Percentiles rank a stretch among this genome's conserved stretches.
These are phyloP conservation scores for Picea sitchensis DNA, from an alignment of 75 land plant genomes.

Conservation along the genomic window DNA sequence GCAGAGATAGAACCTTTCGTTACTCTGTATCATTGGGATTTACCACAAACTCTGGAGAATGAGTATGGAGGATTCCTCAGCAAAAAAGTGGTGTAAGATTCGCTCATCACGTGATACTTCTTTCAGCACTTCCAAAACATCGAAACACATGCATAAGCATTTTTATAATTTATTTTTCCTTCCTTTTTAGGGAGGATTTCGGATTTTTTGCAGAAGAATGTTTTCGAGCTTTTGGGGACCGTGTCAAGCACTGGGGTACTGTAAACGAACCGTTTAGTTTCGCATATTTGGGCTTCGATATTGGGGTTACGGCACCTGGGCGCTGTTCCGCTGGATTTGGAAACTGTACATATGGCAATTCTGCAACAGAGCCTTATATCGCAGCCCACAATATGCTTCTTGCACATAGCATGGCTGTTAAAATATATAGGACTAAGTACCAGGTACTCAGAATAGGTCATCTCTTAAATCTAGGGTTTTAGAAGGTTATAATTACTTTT, in stretches of 20 bases:
- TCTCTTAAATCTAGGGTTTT: too few species aligned
- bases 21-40: too few species aligned
- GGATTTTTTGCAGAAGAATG: slow-evolving; percentile 17
- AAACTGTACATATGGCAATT: slow-evolving; percentile 25
- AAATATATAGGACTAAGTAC: slow-evolving; percentile 19
- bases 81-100: too few species aligned
- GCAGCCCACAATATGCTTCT: slow-evolving; percentile 34
- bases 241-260: slow-evolving; percentile 35
- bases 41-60: too few species aligned
- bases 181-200: slow-evolving; percentile 13
- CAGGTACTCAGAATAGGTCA: not conserved
- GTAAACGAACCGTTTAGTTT: slow-evolving; percentile 24
- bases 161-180: too few species aligned
- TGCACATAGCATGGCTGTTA: slow-evolving; percentile 31
- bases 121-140: too few species aligned
- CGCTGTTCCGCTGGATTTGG: slow-evolving; percentile 20
- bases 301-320: slow-evolving; percentile 23
- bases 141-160: too few species aligned
- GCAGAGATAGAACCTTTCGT: too few species aligned
- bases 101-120: too few species aligned
- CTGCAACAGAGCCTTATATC: slow-evolving; percentile 40
- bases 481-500: too few species aligned
- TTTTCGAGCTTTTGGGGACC: slow-evolving; percentile 21
- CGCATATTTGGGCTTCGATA: slow-evolving; percentile 6
- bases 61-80: too few species aligned